These are phyloP conservation scores for Fraxinus xanthoxyloides DNA, from an alignment of 305 asterid species.

Conservation along the genomic window DNA sequence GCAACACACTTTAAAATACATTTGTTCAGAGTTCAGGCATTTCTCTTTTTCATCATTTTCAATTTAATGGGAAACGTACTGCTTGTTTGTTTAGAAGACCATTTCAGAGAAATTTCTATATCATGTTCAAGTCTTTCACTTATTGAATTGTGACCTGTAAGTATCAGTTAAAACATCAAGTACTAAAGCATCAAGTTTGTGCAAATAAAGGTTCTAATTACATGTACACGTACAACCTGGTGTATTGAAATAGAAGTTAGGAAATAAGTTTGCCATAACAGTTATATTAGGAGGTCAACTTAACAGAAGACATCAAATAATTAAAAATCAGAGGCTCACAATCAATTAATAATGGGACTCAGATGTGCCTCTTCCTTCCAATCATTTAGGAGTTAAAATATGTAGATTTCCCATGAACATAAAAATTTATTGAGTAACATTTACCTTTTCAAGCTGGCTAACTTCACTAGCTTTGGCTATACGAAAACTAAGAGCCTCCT, in stretches of 20 bases:
- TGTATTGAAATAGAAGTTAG: neutral
- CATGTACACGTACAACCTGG: neutral
- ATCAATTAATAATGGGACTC: neutral
- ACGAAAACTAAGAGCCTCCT: constrained; percentile 77
- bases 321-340: constrained; percentile 6
- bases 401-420: neutral
- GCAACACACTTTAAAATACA: constrained; percentile 9
- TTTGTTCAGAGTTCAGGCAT: constrained; percentile 12
- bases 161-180: neutral
- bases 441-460: constrained; percentile 65
- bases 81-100: neutral
- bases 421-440: constrained; percentile 15
- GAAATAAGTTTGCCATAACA: neutral
- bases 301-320: neutral
- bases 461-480: constrained; percentile 60
- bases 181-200: neutral
- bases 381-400: neutral
- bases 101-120: neutral
- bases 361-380: neutral
- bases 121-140: constrained; percentile 10
- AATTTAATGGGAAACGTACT: neutral
- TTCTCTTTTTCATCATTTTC: neutral
- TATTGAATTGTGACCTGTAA: neutral
- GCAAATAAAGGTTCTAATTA: neutral
- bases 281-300: neutral